Evolutionary conservation across 2,329 filamentous ascomycete genomes (phyloP), one percentile per base, ranked within the genome.

Genomic region (Exophiala dermatitidis): DNA sequence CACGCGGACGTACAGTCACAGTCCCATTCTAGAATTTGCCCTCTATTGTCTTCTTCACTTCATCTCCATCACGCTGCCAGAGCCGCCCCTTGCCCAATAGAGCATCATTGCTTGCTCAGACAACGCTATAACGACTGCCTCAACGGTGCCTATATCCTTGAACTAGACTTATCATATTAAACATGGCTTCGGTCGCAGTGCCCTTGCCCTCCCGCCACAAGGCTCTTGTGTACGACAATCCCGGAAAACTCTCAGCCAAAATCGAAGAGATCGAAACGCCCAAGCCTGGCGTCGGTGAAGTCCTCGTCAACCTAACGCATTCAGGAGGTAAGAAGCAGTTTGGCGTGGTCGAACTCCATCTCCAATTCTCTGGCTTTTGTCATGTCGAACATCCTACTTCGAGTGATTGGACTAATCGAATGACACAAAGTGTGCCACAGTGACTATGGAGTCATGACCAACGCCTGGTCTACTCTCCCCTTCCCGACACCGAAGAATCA

Each of bases 171-270:
- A n/a, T 28, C 5, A 19, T 19, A 19, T 19, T 42, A 51, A 64
- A 42, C 4, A 72, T 72, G 70, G 59, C 66, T 52, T 59, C 61
- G n/a, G 60, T 68, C 34, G 69, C 74, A 32, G 71, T 78, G 28
- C 76, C 83, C 3, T 75, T 78, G 28, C 76, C 83, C 3, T 75
- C 77, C 63, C 82, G 77, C 56, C 79, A 84, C 67, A 85, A 83
- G 68, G 82, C 81, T 36, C 68, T 71, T 53, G 71, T 86, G 53
- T 86, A 84, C 64, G 82, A 85, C 68, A 77, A 82, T 63, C 83
- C 83, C 0, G 83, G 83, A 46, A 76, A 73, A 2, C 75, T 85
- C 56, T 84, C 81, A 2, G 84, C 81, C 5, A 83, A 84, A 66
- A 69, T 85, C 44, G 77, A 79, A 53, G 79, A 80, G 54, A 67